phyloP scores from a whole-genome alignment of 345 rosid species.

The Aquilaria malaccensis region DNA sequence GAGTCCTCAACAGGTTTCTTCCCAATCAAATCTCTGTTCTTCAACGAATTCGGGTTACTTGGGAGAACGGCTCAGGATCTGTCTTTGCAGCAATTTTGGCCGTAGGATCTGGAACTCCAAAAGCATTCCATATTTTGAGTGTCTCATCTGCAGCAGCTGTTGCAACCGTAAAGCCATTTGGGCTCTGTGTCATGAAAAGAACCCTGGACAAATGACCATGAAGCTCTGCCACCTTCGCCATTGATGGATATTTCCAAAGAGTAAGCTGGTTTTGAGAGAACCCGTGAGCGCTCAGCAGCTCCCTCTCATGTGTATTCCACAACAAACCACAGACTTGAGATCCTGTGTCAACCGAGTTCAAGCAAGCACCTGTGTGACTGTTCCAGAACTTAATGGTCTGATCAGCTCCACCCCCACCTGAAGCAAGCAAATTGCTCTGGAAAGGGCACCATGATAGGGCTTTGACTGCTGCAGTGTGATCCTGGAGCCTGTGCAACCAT shows the following conservation, averaged over 20 bases:
- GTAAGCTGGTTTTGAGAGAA: constrained; percentile 4
- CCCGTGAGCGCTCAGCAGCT: constrained; percentile 4
- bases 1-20: too few relatives aligned
- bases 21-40: not conserved
- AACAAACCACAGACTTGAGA: constrained; percentile 2
- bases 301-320: constrained; percentile 5
- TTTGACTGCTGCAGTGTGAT: constrained; percentile 34
- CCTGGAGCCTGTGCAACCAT: constrained; percentile 38
- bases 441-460: constrained; percentile 46
- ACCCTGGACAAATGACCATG: constrained; percentile 1
- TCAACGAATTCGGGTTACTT: constrained; percentile 1
- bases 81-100: not conserved
- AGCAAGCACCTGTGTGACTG: constrained; percentile 25
- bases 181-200: constrained; percentile 2
- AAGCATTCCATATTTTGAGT: constrained; percentile 3
- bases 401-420: constrained; percentile 29
- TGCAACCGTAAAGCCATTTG: constrained; percentile 5
- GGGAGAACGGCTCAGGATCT: constrained; percentile 1
- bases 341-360: constrained; percentile 2
- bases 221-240: constrained; percentile 2
- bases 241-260: constrained; percentile 3
- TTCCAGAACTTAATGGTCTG: constrained; percentile 30
- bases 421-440: constrained; percentile 16
- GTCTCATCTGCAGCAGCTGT: constrained; percentile 4
- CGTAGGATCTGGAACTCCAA: not conserved